Evolutionary conservation across 169 alveolate genomes (phyloP).

Genomic region (Plasmodium vinckei): DNA sequence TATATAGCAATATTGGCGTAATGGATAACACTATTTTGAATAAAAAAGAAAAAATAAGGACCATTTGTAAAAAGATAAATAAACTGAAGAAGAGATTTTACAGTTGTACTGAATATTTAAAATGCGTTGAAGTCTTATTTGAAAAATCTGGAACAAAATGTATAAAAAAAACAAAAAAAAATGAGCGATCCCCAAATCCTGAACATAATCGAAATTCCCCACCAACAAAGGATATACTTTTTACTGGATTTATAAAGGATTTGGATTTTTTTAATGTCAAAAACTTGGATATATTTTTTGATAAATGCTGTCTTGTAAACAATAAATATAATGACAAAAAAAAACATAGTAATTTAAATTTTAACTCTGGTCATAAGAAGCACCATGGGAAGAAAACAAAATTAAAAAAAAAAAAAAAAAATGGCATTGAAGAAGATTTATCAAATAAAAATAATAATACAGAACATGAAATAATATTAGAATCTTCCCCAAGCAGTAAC

Average conservation of each 20-base stretch:
- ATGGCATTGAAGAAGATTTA: neutral
- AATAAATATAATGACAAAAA: neutral
- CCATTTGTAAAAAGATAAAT: constrained; percentile 38
- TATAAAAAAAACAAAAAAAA: constrained; percentile 15
- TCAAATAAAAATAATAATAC: neutral
- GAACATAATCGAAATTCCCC: neutral
- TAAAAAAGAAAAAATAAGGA: constrained; percentile 47
- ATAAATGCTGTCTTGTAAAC: constrained; percentile 17
- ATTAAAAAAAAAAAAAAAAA: constrained; percentile 11
- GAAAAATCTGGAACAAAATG: constrained; percentile 52
- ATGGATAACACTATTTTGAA: constrained; percentile 3
- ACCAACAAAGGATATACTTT: constrained; percentile 17
- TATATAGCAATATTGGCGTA: too few relatives aligned
- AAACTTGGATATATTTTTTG: constrained; percentile 32
- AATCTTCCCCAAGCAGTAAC: neutral
- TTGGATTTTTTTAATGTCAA: constrained; percentile 22
- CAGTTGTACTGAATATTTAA: constrained; percentile 31
- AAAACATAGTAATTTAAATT: neutral
- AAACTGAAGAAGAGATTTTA: constrained; percentile 10
- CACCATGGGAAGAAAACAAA: too few relatives aligned
- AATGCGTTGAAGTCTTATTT: constrained; percentile 52
- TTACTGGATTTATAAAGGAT: constrained; percentile 26
- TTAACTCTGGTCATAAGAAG: neutral
- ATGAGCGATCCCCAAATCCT: neutral
- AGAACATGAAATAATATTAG: neutral